Evolutionary conservation across 2,329 filamentous ascomycete genomes (phyloP), one percentile per base, ranked within the genome.

Genomic region (Trichoderma aggressivum): DNA sequence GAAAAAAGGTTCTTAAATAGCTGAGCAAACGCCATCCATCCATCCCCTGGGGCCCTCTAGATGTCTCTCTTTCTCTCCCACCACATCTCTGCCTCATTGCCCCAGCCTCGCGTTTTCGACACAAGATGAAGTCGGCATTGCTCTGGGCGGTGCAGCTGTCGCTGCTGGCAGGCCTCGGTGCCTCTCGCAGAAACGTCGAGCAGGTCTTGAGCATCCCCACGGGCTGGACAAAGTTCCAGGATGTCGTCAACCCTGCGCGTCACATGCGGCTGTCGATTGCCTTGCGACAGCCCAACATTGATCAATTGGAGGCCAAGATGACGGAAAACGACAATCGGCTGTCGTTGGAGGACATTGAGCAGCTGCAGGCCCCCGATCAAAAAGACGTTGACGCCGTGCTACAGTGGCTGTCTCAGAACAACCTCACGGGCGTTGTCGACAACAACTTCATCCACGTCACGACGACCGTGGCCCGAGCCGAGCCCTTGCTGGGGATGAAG

Each of bases 391-490:
- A 79, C 11, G 72, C 75, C 0, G 83, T 87, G 5, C 71, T 81
- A 7, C 70, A 72, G 8, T 87, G 85, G 86, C 78, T 87, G 2
- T 75, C 75, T 32, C 75, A 79, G 2, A 79, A 80, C 53, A 81
- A 80, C 6, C 78, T 86, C 28, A 72, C 73, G 6, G 75, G 80
- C 24, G 74, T 78, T 1, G 73, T 75, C 0, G 78, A 82, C 30
- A 80, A 81, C 26, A 80, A 84, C 16, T 84, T 83, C 79, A 75
- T 87, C 69, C 79, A 80, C 61, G 80, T 85, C 60, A 79, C 81
- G 50, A 79, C 82, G 1, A 84, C 83, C 0, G 83, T 83, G 10
- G 73, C 75, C 16, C 73, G 79, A 14, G 81, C 82, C 3, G 80
- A 84, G 71, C 73, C 75, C 5, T 78, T 87, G 2, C 80, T 87